Percentiles rank a stretch among this genome's conserved stretches.
Evolutionary conservation across 805 yeast genomes (phyloP).

Genomic region (Jamesozyma hellenica): DNA sequence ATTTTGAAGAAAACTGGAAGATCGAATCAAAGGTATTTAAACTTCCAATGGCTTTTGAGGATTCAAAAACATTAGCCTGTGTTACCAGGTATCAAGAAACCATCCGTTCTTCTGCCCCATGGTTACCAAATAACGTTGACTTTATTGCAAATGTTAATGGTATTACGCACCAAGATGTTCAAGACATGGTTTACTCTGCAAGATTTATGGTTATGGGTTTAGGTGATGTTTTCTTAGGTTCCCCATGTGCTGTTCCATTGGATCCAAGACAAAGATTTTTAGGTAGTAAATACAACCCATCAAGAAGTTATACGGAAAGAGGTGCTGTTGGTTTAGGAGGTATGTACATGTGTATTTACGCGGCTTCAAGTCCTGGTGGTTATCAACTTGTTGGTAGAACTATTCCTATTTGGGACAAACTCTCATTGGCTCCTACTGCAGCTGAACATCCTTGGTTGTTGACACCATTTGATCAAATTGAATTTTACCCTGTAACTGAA

Average conservation of each 20-base stretch:
- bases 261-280: slow-evolving; percentile 91
- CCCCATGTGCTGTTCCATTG: slow-evolving; percentile 96
- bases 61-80: slow-evolving; percentile 76
- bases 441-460: slow-evolving; percentile 77
- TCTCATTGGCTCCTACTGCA: slow-evolving; percentile 60
- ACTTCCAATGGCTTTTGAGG: slow-evolving; percentile 96
- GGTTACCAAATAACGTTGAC: slow-evolving; percentile 97
- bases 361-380: slow-evolving; percentile 98
- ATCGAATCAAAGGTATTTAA: slow-evolving; percentile 74
- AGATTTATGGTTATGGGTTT: slow-evolving; percentile 86
- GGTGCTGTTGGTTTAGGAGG: slow-evolving; percentile 99
- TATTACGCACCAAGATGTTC: slow-evolving; percentile 61
- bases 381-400: slow-evolving; percentile 95
- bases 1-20: slow-evolving; percentile 70
- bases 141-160: slow-evolving; percentile 86
- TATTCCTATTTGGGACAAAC: slow-evolving; percentile 95
- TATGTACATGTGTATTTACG: slow-evolving; percentile 96
- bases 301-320: slow-evolving; percentile 90
- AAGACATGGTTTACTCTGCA: slow-evolving; percentile 80
- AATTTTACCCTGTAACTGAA: slow-evolving; percentile 86
- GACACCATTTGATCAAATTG: slow-evolving; percentile 87
- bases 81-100: slow-evolving; percentile 89
- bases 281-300: slow-evolving; percentile 93
- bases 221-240: slow-evolving; percentile 95
- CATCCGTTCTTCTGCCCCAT: slow-evolving; percentile 85